These are phyloP conservation scores for Gracilariopsis chorda DNA, from an alignment of 23 red algal genomes.

Conservation along the genomic window DNA sequence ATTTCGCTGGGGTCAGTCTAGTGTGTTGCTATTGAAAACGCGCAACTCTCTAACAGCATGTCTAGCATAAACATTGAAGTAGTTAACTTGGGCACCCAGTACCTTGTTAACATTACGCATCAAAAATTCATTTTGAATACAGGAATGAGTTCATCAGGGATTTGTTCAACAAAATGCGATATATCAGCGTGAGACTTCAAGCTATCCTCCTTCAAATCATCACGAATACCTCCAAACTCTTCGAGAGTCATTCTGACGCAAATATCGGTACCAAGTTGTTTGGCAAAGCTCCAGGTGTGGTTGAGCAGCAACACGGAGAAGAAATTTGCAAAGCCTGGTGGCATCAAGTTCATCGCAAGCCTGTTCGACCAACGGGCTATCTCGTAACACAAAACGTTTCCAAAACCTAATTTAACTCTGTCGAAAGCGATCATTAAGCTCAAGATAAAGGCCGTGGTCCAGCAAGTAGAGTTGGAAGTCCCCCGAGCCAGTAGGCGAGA, in stretches of 20 bases:
- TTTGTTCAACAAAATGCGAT: background rate
- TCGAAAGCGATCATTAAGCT: slow-evolving; percentile 67
- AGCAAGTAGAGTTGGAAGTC: slow-evolving; percentile 72
- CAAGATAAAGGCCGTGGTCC: slow-evolving; percentile 91
- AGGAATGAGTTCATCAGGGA: slow-evolving; percentile 46
- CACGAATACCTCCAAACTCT: background rate
- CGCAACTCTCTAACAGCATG: slow-evolving; percentile 36
- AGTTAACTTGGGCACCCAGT: slow-evolving; percentile 33
- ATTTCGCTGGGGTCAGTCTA: no score
- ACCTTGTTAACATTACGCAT: slow-evolving; percentile 46
- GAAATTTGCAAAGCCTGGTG: slow-evolving; percentile 15
- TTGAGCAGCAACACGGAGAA: slow-evolving; percentile 45
- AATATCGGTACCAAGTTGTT: slow-evolving; percentile 16
- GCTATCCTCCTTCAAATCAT: background rate
- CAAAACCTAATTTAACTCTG: slow-evolving; percentile 67
- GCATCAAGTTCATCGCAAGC: slow-evolving; percentile 48
- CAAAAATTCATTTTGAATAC: slow-evolving; percentile 55
- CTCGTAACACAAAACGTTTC: slow-evolving; percentile 48
- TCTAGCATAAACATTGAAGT: slow-evolving; percentile 35
- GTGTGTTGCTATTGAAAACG: background rate
- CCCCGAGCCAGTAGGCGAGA: background rate
- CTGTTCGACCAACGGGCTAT: background rate
- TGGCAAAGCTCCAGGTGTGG: slow-evolving; percentile 29
- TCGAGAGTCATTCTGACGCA: slow-evolving; percentile 7
- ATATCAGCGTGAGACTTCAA: background rate